A percentile compares a stretch with the other conserved stretches of the same genome.
These are phyloP conservation scores for Nyctanthes arbortristis DNA, from an alignment of 257 asterid species.

Conservation along the genomic window DNA sequence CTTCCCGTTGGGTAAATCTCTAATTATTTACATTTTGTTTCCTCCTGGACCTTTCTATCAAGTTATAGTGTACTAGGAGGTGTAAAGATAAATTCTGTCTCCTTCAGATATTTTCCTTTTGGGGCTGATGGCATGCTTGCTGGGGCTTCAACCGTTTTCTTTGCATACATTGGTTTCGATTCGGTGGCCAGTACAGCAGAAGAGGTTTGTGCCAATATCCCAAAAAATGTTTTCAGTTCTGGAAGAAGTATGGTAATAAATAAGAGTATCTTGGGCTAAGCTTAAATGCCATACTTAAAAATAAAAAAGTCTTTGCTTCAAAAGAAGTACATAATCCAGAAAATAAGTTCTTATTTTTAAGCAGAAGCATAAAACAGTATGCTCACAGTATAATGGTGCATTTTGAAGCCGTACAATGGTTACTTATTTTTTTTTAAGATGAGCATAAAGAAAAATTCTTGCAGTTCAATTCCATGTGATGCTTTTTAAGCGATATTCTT, in stretches of 20 bases:
- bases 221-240: conserved; percentile 1
- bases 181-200: conserved; percentile 98
- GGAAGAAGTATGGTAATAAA: not conserved
- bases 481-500: no score
- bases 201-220: conserved; percentile 56
- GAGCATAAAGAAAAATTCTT: no score
- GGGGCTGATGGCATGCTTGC: conserved; percentile 98
- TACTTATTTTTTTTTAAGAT: no score
- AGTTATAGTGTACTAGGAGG: not conserved
- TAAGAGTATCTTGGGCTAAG: not conserved
- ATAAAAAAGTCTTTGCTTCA: no score
- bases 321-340: no score
- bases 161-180: conserved; percentile 92
- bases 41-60: conserved; percentile 5
- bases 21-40: conserved; percentile 1
- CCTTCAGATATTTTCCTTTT: conserved; percentile 64
- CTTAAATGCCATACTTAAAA: no score
- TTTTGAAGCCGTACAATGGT: no score
- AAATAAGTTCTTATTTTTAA: no score
- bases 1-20: conserved; percentile 72
- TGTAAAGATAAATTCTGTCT: no score
- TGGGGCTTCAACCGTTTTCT: conserved; percentile 97
- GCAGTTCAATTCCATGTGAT: no score
- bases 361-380: no score
- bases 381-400: no score